Evolutionary conservation across 371 early-diverging fungal genomes (phyloP), one percentile per base, ranked within the genome.

Genomic region (Dentiscutata heterogama): DNA sequence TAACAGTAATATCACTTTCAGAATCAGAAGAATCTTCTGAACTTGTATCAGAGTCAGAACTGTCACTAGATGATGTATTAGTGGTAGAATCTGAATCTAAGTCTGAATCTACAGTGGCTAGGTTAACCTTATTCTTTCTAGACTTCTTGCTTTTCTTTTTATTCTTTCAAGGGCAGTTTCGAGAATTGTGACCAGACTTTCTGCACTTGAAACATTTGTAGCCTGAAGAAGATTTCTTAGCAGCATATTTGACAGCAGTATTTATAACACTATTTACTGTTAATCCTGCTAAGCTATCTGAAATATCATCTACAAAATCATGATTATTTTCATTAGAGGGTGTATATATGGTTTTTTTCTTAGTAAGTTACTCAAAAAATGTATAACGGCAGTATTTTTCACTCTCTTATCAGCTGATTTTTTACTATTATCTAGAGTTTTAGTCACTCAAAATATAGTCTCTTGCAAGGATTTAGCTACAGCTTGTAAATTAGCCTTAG

Each of bases 91-190:
- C 76, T 18, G 76, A 75, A n/a, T 29, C 60, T 4, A 39, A 75
- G 35, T 58, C 60, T 58, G 35, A 75, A 75, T 75, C 25, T 75
- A 20, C 3, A 60, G 76, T 75, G 18, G 60, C 60, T 0, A 75
- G 2, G 35, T 75, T 75, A 58, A 75, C 60, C 58, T 58, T 75
- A 75, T 60, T 39, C 22, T 75, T 75, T 60, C 35, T 75, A 31
- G 60, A 75, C 42, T 35, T 75, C 14, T 31, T 75, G 31, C 58
- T 75, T 31, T 60, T 75, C 8, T 58, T 75, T 75, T 20, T 61
- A 1, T 14, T 61, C 16, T 20, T 61, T 20, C 16, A 5, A 61
- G 6, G n/a, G n/a, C 61, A 61, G 61, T 61, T 61, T 61, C 27
- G 25, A 13, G 61, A 61, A 61, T 61, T 61, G 6, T 25, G n/a